Evolutionary conservation across 768 basidiomycete genomes (phyloP).

Genomic region (Hebeloma cylindrosporum): DNA sequence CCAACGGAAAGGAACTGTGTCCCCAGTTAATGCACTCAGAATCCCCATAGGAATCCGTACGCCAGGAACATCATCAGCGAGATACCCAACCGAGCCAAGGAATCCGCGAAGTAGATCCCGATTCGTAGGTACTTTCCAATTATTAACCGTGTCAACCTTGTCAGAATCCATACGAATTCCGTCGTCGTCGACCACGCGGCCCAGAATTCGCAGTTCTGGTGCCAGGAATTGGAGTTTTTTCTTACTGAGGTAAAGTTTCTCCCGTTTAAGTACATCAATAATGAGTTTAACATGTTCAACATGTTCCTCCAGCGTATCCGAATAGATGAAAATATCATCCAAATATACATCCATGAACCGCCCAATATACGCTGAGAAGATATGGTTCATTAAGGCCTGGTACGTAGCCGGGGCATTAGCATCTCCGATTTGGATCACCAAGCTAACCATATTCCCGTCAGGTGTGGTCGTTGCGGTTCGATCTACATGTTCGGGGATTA

Average conservation of each 20-base stretch:
- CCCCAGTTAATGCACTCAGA: slow-evolving; percentile 23
- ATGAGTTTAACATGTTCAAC: slow-evolving; percentile 27
- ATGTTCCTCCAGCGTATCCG: slow-evolving; percentile 35
- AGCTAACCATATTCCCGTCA: slow-evolving; percentile 44
- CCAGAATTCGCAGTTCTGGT: slow-evolving; percentile 26
- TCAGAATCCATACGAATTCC: slow-evolving; percentile 41
- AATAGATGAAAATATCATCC: slow-evolving; percentile 37
- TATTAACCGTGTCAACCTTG: slow-evolving; percentile 36
- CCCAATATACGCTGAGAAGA: slow-evolving; percentile 36
- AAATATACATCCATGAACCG: slow-evolving; percentile 40
- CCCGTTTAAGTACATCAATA: slow-evolving; percentile 28
- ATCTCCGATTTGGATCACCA: slow-evolving; percentile 33
- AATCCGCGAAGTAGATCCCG: slow-evolving; percentile 33
- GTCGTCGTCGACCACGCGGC: slow-evolving; percentile 26
- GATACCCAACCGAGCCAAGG: slow-evolving; percentile 16
- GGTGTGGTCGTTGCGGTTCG: slow-evolving; percentile 32
- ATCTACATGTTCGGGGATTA: slow-evolving; percentile 29
- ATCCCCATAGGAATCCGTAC: slow-evolving; percentile 37
- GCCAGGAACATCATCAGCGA: slow-evolving; percentile 30
- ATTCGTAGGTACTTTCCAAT: slow-evolving; percentile 32
- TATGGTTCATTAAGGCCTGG: slow-evolving; percentile 45
- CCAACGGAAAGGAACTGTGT: slow-evolving; percentile 24
- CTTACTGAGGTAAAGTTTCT: slow-evolving; percentile 35
- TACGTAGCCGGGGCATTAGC: slow-evolving; percentile 39
- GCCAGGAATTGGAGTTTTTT: slow-evolving; percentile 34